Base-by-base conservation (phyloP, 2,329 filamentous ascomycete species). In the Coniochaeta sp. region DNA sequence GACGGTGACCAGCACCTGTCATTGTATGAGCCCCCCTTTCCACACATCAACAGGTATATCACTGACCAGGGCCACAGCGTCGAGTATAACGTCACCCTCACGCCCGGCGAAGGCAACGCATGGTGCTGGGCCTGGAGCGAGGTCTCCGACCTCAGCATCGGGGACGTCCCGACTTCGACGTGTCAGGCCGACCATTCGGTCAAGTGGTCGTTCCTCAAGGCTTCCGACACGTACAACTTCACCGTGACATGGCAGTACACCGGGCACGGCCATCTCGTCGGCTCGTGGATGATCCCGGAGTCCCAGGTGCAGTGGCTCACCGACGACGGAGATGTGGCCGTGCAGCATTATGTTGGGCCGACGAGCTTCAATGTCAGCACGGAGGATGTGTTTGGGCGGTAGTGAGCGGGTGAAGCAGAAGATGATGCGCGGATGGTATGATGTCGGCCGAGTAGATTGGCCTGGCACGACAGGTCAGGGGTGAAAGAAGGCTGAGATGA, bases 61-160 rank as follows among this genome's bases (percentile, higher is more conserved):
- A 19, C 55, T 26, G 22, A 34, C 22, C 8, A n/a, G 22, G 12
- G 38, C 28, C 4, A 16, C 12, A 59, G 58, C n/a, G 47, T 59
- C 58, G 58, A 59, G 33, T 36, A 50, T 31, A 59, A 59, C 47
- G 33, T 59, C 17, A 59, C 58, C 31, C 44, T 59, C 44, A 22
- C 33, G 31, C 26, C 58, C 1, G 36, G 50, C 44, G 58, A 59
- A 19, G 58, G 31, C 17, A 43, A 43, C 36, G 14, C 31, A 2
- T 59, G 58, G 58, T 59, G 58, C 34, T 59, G 44, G 22, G 47
- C 58, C 5, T 59, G 58, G 58, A 24, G 26, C 19, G 31, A 26
- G 3, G 22, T 26, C 3, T 6, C 31, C 31, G 54, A 57, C 54
- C 28, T 57, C 31, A 57, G 54, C 54, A 57, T 57, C 54, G 31